Percentiles rank a stretch among this genome's conserved stretches.
phyloP scores from a whole-genome alignment of 257 asterid species.

The Leonotis leonurus region DNA sequence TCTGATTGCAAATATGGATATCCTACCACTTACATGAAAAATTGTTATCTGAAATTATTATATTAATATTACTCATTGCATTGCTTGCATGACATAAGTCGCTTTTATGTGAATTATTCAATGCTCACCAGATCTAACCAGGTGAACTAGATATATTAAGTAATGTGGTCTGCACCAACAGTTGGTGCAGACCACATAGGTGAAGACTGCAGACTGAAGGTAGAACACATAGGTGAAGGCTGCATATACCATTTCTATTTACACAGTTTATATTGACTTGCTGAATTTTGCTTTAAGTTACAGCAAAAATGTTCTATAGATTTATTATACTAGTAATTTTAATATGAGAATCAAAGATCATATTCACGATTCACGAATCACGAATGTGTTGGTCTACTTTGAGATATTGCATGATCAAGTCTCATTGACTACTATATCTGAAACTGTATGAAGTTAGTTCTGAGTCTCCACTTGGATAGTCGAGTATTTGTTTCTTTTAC shows the following conservation, averaged over 20 bases:
- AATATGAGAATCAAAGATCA: constrained; percentile 1
- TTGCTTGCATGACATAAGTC: not conserved
- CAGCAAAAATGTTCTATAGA: no score
- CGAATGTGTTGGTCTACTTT: no score
- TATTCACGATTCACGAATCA: no score
- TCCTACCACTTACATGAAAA: not conserved
- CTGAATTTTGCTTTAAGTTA: no score
- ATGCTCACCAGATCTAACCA: not conserved
- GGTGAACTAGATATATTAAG: not conserved
- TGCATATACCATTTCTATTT: no score
- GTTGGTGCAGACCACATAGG: not conserved
- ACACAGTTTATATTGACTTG: no score
- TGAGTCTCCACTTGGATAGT: not conserved
- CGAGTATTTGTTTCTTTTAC: not conserved
- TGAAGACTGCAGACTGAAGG: no score
- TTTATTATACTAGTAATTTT: no score
- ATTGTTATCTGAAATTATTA: not conserved
- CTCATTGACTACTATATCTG: not conserved
- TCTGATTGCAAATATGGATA: not conserved
- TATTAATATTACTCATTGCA: no score
- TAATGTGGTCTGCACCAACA: not conserved
- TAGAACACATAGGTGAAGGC: no score
- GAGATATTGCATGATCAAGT: not conserved
- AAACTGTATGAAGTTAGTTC: not conserved
- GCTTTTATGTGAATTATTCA: not conserved